Base-by-base conservation (phyloP, 2,329 filamentous ascomycete genomes). In the Ophiocordyceps camponoti-saundersi region DNA sequence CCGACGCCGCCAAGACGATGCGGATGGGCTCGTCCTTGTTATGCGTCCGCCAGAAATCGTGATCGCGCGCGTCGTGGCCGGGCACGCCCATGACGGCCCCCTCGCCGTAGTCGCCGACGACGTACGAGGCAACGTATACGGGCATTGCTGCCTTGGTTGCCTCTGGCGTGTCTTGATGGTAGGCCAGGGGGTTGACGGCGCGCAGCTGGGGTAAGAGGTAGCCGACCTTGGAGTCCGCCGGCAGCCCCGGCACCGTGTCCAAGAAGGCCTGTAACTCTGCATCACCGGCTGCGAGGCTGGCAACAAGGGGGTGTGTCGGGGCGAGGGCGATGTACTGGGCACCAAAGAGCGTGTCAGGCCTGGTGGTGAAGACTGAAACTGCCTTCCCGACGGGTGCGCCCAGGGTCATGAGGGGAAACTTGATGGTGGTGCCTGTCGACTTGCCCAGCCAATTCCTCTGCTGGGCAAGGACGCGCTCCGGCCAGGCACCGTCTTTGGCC, bases 21-120 rank as follows among this genome's bases (percentile, higher is more conserved):
- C 75, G 69, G 29, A 89, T 71, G 2, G 77, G 75, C 43, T 75
- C 66, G 4, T 73, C 68, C 6, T 70, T 68, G 29, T 73, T 68
- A 52, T 93, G 86, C 48, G 79, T 69, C 53, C 73, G 78, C 82
- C 86, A 94, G 59, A 94, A 95, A 1, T 76, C 74, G 61, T 84
- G 71, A 55, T 95, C 88, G 46, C 86, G 75, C 5, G 71, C 59
- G 61, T 95, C 88, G 57, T 95, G 88, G 2, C 80, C 88, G 0
- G 88, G 88, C 8, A 94, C 88, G 42, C 88, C 88, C 87, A 95
- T 94, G 2, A 94, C 82, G 11, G 87, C 87, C 1, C 87, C 87
- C 53, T 88, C 83, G 16, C 87, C 86, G 54, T 93, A 92, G 57
- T 88, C 84, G 23, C 82, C 82, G 6, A 93, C 69, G 12, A 94